Base-by-base conservation (phyloP, 2,329 filamentous ascomycete species). In the Calonectria multiphialidica region DNA sequence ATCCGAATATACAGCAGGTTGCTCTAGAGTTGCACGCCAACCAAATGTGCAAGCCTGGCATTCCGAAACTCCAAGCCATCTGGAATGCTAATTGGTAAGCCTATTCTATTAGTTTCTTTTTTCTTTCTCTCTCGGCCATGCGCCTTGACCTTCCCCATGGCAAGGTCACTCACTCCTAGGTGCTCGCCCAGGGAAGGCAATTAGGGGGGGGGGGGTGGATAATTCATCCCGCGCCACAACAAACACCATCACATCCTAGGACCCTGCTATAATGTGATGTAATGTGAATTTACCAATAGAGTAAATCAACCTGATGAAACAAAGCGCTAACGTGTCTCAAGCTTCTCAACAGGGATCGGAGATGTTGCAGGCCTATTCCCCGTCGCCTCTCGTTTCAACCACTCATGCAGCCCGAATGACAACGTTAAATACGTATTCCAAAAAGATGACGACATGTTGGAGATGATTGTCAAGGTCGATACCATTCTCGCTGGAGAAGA, bases 311-410 rank as follows among this genome's bases (percentile, higher is more conserved):
- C 23, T n/a, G 12, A 37, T 33, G 13, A 59, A 25, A 59, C 2
- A 18, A 21, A 18, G 15, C 21, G 21, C 53, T 65, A 40, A 71
- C 65, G 12, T 40, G 44, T 30, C 9, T 15, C 67, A 35, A 75
- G 73, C 53, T 83, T 83, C 64, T 82, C 84, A 49, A 75, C 78
- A 1, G 78, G 79, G 10, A 47, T 37, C 1, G 67, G 70, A 0
- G 74, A 75, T 3, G 75, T 79, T 8, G 85, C 83, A 0, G 84
- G 83, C 1, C 72, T 91, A 2, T 90, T 90, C 69, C 83, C 87
- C 1, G 82, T 89, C 7, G 88, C 87, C 0, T 87, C 89, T 0
- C 84, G 90, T 2, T 91, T 92, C 81, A 92, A 92, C 77, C 90
- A 92, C 77, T 86, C 89, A 0, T 92, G 90, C 76, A 71, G 75